A percentile compares a stretch with the other conserved stretches of the same genome.
Evolutionary conservation across 106 monocot species (phyloP).

Genomic region (Apostasia shenzhenica): DNA sequence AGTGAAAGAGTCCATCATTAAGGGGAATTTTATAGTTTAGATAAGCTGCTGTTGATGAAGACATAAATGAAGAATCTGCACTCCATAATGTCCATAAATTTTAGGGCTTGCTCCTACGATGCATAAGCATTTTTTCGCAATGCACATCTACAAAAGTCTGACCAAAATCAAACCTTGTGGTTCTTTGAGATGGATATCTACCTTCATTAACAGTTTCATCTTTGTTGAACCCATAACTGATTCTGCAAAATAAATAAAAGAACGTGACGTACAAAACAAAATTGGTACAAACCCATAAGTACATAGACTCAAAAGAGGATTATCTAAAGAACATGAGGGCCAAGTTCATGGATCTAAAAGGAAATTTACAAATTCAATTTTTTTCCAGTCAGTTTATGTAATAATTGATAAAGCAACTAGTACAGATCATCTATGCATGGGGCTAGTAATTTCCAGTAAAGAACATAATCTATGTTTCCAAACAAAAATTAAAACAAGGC

Average conservation of each 20-base stretch:
- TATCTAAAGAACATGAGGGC: background rate
- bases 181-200: conserved; percentile 1
- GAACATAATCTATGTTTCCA: no score
- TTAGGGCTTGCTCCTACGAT: background rate
- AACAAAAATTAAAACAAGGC: no score
- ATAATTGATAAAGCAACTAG: conserved; percentile 1
- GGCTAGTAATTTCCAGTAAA: no score
- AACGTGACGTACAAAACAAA: no score
- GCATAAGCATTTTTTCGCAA: background rate
- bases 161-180: background rate
- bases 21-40: no score
- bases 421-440: background rate
- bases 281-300: no score
- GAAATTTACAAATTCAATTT: background rate
- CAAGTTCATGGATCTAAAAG: background rate
- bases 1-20: no score
- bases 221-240: background rate
- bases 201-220: conserved; percentile 11
- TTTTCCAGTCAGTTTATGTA: background rate
- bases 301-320: background rate
- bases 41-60: no score
- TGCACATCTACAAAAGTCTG: no score
- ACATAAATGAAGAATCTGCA: no score
- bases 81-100: no score
- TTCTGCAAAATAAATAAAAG: conserved; percentile 13